A percentile compares a stretch with the other conserved stretches of the same genome.
Conservation (phyloP, 345 rosid genomes). For the Lumnitzera racemosa region DNA sequence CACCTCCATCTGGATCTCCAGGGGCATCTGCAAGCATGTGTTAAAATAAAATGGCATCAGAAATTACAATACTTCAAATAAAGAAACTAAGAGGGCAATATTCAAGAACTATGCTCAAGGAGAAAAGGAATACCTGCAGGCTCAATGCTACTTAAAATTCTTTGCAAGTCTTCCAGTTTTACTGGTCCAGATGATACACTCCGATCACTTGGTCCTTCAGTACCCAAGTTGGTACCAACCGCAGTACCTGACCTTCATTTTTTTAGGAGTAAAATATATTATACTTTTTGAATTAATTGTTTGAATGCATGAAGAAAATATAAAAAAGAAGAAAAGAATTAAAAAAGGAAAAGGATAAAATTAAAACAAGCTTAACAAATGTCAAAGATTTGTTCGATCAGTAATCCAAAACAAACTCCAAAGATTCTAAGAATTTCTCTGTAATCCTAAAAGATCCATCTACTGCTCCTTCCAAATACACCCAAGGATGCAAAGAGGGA, state of each 20-base stretch:
- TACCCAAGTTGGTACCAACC: slow-evolving; percentile 47
- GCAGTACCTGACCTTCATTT: slow-evolving; percentile 71
- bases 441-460: too few species aligned
- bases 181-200: slow-evolving; percentile 84
- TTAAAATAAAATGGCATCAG: slow-evolving; percentile 18
- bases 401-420: too few species aligned
- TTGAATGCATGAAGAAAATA: not conserved
- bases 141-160: slow-evolving; percentile 77
- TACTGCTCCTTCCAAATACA: too few species aligned
- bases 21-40: slow-evolving; percentile 38
- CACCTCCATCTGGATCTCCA: slow-evolving; percentile 81
- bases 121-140: slow-evolving; percentile 44
- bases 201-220: slow-evolving; percentile 64
- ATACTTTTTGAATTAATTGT: not conserved
- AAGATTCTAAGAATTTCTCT: too few species aligned
- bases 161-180: slow-evolving; percentile 77
- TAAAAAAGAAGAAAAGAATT: too few species aligned
- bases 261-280: not conserved
- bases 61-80: slow-evolving; percentile 5
- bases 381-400: too few species aligned
- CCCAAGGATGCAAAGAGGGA: too few species aligned
- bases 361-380: too few species aligned
- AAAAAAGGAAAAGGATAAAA: too few species aligned
- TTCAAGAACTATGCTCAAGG: slow-evolving; percentile 5
- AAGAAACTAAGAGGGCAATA: slow-evolving; percentile 5